Evolutionary conservation across 805 yeast species (phyloP).

Genomic region (Ogataea pini): DNA sequence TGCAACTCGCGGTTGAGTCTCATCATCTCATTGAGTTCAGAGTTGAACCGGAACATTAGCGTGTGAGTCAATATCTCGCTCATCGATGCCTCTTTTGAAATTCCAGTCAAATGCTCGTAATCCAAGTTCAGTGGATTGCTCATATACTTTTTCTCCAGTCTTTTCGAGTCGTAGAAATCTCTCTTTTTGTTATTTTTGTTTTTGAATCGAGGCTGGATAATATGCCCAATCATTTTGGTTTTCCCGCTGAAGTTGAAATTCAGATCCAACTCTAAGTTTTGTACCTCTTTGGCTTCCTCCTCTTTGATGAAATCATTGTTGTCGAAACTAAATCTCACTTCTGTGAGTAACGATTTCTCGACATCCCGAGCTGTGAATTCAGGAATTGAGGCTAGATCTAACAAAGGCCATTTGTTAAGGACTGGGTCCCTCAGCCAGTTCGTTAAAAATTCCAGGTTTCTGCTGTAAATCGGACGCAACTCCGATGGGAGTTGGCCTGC

Average conservation of each 20-base stretch:
- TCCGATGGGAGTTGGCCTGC: constrained; percentile 84
- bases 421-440: constrained; percentile 52
- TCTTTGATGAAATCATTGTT: constrained; percentile 45
- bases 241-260: constrained; percentile 27
- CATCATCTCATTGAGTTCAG: constrained; percentile 44
- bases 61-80: constrained; percentile 58
- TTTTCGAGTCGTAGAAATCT: constrained; percentile 57
- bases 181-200: constrained; percentile 21
- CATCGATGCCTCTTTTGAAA: constrained; percentile 30
- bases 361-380: constrained; percentile 71
- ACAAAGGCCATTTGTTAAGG: constrained; percentile 68
- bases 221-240: constrained; percentile 34
- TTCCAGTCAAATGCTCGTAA: constrained; percentile 37
- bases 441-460: constrained; percentile 59
- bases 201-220: constrained; percentile 32
- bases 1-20: constrained; percentile 49
- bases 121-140: constrained; percentile 59
- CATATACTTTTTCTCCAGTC: constrained; percentile 66
- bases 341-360: constrained; percentile 72
- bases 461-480: constrained; percentile 70
- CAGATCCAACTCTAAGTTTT: constrained; percentile 23
- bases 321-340: constrained; percentile 65
- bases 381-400: constrained; percentile 66
- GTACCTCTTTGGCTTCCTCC: constrained; percentile 25
- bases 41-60: constrained; percentile 56